Evolutionary conservation across 1,139 yeast species (phyloP), one percentile per base, ranked within the genome.

Genomic region (Pneumocystis murina): DNA sequence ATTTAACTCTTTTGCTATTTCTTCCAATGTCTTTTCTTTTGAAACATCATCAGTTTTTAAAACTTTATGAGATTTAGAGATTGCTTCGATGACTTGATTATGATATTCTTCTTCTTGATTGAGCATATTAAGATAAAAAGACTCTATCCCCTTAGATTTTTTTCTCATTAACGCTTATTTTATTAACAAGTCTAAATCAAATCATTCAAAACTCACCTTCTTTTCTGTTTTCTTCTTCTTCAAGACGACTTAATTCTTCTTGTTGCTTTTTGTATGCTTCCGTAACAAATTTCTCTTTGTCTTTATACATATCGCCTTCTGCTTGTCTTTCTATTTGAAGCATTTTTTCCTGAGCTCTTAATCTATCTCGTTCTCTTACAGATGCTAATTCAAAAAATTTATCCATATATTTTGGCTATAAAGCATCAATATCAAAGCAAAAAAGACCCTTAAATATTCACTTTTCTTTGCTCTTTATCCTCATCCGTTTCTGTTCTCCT

Each of bases 271-370:
- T 74, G 66, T 80, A 80, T 0, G 79, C 77, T 0, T 74, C 66
- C 0, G 82, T 77, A 4, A 78, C 78, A 70, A 79, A 79, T 61
- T 70, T 74, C 62, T 79, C 82, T 66, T 76, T 77, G 36, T 72
- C 78, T 7, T 72, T 74, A 63, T 69, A 75, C 62, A 73, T 72
- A 54, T 78, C 78, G 0, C 74, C 74, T 57, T 70, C 72, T 62
- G 73, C 76, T 35, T 72, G 76, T 17, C 76, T 65, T 62, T 75
- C 76, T 36, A 68, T 69, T 36, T 70, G 71, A 0, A 71, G 65
- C 61, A 71, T 71, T 16, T 71, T 64, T 33, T 73, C 78, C 58
- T 71, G 70, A 0, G 79, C 75, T 8, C 73, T 68, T 35, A 74
- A 64, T 48, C 74, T 72, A 67, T 80, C 82, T 55, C 72, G 68